Base-by-base conservation (phyloP, 2,329 filamentous ascomycete genomes). In the Microsporum audouinii region DNA sequence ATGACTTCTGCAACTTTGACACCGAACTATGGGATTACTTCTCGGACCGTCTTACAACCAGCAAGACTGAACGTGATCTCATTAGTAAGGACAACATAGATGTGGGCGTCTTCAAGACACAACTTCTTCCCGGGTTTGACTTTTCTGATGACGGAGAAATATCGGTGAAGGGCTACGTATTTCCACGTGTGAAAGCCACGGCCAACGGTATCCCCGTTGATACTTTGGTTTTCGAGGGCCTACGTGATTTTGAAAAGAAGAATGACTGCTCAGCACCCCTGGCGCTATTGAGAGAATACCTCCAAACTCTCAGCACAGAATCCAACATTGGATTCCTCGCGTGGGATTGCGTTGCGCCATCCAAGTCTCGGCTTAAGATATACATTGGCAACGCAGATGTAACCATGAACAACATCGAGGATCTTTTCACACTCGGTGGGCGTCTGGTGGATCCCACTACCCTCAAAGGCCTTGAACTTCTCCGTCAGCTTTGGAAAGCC, bases 161-260 rank as follows among this genome's bases (percentile, higher is more conserved):
- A 4, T 51, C 66, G 6, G 61, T 63, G 39, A 68, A 68, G 41
- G 59, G 66, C n/a, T 68, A 68, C 33, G 47, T 65, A 2, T 66
- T 65, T 27, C 67, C 67, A 0, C 39, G 27, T 7, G 43, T 66
- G 3, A 68, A 68, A 47, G 60, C 60, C 3, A 31, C 56, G 2
- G 57, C 60, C 10, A 65, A 56, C 10, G 59, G 57, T 2, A 60
- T 45, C 17, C 36, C 61, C 6, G 39, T 60, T 8, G 47, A 10
- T 38, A 3, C 55, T 1, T n/a, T 64, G 5, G 33, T 64, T 3
- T 27, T 29, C 5, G 59, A 61, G 14, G 47, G 56, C 2, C n/a
- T 64, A 5, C 27, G 53, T 23, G 51, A 60, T 3, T 31, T 57
- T 36, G 14, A 55, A 17, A 17, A 33, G 14, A 17, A 27, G 7